Evolutionary conservation across 2,329 filamentous ascomycete genomes (phyloP), one percentile per base, ranked within the genome.

Genomic region (Chalara sp.): DNA sequence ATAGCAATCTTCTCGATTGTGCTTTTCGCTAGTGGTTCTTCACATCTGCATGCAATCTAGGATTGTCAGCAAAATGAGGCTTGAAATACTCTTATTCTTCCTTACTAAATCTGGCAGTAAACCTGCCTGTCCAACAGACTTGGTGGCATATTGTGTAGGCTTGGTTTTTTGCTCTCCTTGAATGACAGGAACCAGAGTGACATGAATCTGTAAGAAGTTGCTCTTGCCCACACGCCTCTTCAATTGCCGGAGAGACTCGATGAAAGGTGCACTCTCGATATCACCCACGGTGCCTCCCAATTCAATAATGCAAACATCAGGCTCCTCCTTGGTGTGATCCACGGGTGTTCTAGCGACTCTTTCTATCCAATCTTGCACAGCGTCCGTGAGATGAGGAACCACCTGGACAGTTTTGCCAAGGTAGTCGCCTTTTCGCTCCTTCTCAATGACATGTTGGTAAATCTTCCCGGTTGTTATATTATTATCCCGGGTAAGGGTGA

Each of bases 391-490:
- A 69, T 97, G 92, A 2, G 92, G 92, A 5, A 97, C 90, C 37
- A 95, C 86, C 69, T 96, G 90, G 12, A 95, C 86, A 13, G 91
- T 90, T 68, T 86, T 84, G 28, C 41, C 92, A 10, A 97, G 79
- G 63, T 96, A 97, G 66, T 57, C 52, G 44, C 80, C 79, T 40
- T 70, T 69, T 30, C 79, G 72, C 64, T 81, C 79, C 53, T 81
- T 82, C 63, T 90, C 81, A 62, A 96, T 90, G 49, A 96, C 91
- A 62, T 87, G 82, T 64, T 89, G 79, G 72, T 96, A 97, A 60
- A 97, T 89, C 75, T 97, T 96, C 65, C 93, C 93, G 5, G 92
- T 96, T 4, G 93, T 99, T 70, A 99, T 95, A 70, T 97, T 97
- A 75, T 92, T 89, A 61, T 96, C 90, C 55, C 84, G 77, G 11